Conservation (phyloP, 2,329 filamentous ascomycete genomes). For the Fusarium ramigenum region DNA sequence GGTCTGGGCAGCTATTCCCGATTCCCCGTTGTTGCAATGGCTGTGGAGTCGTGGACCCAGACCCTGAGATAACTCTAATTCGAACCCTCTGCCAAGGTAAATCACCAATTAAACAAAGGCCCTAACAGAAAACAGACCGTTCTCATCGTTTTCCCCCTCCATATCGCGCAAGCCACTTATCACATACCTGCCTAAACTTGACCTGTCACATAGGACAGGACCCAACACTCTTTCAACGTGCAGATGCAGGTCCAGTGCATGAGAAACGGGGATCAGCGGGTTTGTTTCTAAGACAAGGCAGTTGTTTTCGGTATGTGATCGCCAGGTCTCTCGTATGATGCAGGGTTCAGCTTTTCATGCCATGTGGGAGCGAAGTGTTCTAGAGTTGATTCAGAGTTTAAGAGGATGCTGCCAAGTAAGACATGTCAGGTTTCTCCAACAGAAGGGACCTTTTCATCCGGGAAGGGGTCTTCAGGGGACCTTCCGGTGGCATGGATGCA, state of each 20-base stretch:
- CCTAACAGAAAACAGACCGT: neutral
- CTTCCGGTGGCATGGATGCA: neutral
- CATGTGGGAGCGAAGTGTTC: neutral
- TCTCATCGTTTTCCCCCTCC: neutral
- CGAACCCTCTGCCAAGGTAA: neutral
- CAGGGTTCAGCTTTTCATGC: neutral
- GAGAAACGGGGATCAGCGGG: conserved; percentile 7
- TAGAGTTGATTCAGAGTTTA: neutral
- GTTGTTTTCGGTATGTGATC: neutral
- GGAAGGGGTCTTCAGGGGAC: neutral
- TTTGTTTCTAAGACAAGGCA: neutral
- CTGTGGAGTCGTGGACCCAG: neutral
- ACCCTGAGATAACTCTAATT: neutral
- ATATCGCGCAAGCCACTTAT: neutral
- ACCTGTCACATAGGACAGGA: neutral
- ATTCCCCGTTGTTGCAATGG: neutral
- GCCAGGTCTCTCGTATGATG: conserved; percentile 2
- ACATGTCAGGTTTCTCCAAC: neutral
- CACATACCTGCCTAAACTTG: conserved; percentile 2
- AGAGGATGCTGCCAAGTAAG: neutral
- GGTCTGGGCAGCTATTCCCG: neutral
- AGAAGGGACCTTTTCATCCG: neutral
- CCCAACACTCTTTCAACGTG: neutral
- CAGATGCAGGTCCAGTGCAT: neutral
- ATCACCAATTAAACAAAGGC: neutral